These are phyloP conservation scores for Mangifera indica DNA, from an alignment of 345 rosid species.

Conservation along the genomic window DNA sequence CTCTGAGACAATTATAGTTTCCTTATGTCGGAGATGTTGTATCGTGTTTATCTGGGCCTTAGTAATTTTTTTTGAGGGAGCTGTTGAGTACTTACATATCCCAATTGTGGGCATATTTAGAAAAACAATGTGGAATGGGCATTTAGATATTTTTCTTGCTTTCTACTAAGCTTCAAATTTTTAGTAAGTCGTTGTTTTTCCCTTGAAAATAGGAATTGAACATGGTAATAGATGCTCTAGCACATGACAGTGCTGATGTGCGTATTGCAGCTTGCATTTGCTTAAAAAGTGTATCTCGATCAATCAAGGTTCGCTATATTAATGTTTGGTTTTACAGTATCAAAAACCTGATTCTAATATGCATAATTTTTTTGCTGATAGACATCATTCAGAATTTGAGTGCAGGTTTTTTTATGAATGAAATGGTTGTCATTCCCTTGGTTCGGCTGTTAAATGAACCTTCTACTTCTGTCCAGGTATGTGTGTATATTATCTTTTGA, in stretches of 20 bases:
- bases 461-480: constrained; percentile 71
- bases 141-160: background rate
- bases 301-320: constrained; percentile 69
- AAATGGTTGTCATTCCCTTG: constrained; percentile 55
- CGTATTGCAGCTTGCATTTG: constrained; percentile 78
- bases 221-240: constrained; percentile 49
- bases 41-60: background rate
- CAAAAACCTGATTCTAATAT: constrained; percentile 12
- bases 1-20: background rate
- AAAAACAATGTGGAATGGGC: background rate
- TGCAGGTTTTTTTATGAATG: constrained; percentile 78
- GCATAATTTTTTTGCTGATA: constrained; percentile 36
- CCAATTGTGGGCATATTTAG: background rate
- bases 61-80: background rate
- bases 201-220: constrained; percentile 48
- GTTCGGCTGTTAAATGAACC: constrained; percentile 68
- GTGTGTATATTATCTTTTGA: background rate
- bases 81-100: background rate
- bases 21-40: background rate
- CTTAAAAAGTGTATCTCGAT: constrained; percentile 71
- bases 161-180: background rate
- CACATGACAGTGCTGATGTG: constrained; percentile 58
- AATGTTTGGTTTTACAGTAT: constrained; percentile 13
- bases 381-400: constrained; percentile 68
- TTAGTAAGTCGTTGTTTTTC: constrained; percentile 13